Conservation (phyloP, 2,329 filamentous ascomycete genomes). For the Biscogniauxia sp. region DNA sequence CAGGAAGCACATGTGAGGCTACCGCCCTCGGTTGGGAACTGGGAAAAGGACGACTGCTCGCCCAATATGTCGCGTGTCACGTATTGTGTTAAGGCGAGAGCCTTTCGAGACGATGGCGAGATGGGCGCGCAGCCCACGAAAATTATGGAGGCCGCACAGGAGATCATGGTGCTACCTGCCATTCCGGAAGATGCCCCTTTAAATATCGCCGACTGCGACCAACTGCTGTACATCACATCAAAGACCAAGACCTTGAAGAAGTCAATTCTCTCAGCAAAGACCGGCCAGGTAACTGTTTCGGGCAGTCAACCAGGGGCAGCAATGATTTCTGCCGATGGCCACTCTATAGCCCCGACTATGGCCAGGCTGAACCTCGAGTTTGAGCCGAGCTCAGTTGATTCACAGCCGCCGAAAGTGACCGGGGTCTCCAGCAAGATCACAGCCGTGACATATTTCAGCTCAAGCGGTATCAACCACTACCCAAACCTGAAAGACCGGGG, state of each 20-base stretch:
- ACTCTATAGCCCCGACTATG: slow-evolving; percentile 40
- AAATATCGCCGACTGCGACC: slow-evolving; percentile 45
- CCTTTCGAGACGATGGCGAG: slow-evolving; percentile 34
- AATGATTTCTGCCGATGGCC: slow-evolving; percentile 50
- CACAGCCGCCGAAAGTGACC: slow-evolving; percentile 47
- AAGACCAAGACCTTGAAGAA: slow-evolving; percentile 54
- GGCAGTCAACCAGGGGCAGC: slow-evolving; percentile 47
- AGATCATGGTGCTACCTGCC: slow-evolving; percentile 53
- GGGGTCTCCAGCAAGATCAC: slow-evolving; percentile 49
- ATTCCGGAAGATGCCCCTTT: slow-evolving; percentile 51
- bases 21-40: slow-evolving; percentile 51
- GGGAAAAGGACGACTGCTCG: slow-evolving; percentile 54
- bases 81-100: slow-evolving; percentile 50
- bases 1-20: slow-evolving; percentile 52
- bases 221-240: slow-evolving; percentile 46
- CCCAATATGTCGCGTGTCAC: slow-evolving; percentile 54
- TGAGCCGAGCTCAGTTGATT: slow-evolving; percentile 41
- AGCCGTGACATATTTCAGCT: slow-evolving; percentile 52
- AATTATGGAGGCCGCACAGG: slow-evolving; percentile 41
- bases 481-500: slow-evolving; percentile 51
- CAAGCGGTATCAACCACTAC: slow-evolving; percentile 42
- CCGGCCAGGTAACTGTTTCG: slow-evolving; percentile 47
- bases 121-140: slow-evolving; percentile 25
- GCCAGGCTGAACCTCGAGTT: slow-evolving; percentile 48
- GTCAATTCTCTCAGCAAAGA: slow-evolving; percentile 50